Base-by-base conservation (phyloP, 2,329 filamentous ascomycete genomes). In the Penicillium verrucosum region DNA sequence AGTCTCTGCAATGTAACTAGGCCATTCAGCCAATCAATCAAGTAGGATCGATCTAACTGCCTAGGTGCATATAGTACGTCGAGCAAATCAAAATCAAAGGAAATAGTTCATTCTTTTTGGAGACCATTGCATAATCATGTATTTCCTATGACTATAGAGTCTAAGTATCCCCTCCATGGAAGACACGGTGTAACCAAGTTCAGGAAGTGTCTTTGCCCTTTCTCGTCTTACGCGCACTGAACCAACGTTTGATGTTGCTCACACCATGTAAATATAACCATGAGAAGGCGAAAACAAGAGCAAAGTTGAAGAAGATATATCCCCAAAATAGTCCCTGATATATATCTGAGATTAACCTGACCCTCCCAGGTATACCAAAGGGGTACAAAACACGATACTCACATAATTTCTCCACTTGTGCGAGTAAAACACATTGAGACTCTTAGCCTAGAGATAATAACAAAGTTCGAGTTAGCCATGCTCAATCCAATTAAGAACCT, bases 361-460 rank as follows among this genome's bases (percentile, higher is more conserved):
- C 7, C 5, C 25, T 32, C 9, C 23, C 18, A 34, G 3, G 3
- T 23, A 16, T 7, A 21, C 27, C 4, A 6, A 40, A 30, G 37
- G 4, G 14, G 21, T 16, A 78, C 8, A 18, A 7, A 25, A 5
- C 44, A 34, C 1, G 21, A 36, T 41, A 68, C 73, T 66, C 61
- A 76, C 74, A 71, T 87, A 89, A 57, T 88, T 76, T 11, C 85
- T 74, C 87, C 87, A 89, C 45, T 85, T 84, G 50, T 88, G 71
- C 1, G 70, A 70, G 45, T 86, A 85, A 48, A 78, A 83, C 8
- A 88, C 78, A 62, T 85, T 87, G 66, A 89, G 85, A 1, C 77
- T 74, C 0, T 68, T 69, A 0, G 71, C 68, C 67, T 75, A 45
- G 3, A 51, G 32, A 30, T 2, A 14, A 11, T 25, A 25, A 27